Evolutionary conservation across 1,139 yeast genomes (phyloP), one percentile per base, ranked within the genome.

Genomic region (Taphrina confusa): DNA sequence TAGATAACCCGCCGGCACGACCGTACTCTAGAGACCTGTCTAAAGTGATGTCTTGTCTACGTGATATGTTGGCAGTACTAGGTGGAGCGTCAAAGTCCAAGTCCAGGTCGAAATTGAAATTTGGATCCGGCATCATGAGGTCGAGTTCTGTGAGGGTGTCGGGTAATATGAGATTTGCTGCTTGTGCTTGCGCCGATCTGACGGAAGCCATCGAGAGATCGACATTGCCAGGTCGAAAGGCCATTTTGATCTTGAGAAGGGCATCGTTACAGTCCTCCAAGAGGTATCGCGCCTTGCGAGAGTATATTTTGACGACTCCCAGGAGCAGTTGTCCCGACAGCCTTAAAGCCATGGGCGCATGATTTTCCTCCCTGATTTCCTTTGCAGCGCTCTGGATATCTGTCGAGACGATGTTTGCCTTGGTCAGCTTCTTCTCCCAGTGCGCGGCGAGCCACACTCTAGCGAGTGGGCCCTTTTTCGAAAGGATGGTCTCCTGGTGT

Each of bases 371-470:
- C 37, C 51, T 33, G 65, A 80, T 78, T 47, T 76, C 86, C 60
- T 78, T 76, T 3, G 90, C 83, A 0, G 95, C 85, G 64, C 83
- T 80, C 16, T 80, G 72, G 64, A 91, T 84, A 69, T 86, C 82
- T 22, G 96, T 83, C 68, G 81, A 83, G 57, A 89, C 75, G 55
- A 87, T 79, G 69, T 90, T 92, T 62, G 82, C 82, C 70, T 87
- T 87, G 49, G 95, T 80, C 50, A 91, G 78, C 67, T 86, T 87
- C 68, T 84, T 82, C 68, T 87, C 95, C 73, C 88, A 80, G 70
- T 88, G 90, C 33, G 96, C 92, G 1, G 97, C 97, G 60, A 91
- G 78, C 97, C 97, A 91, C 14, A 89, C 92, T 66, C 85, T 87
- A 4, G 95, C 95, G 67, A 90, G 75, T 1, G 96, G 95, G 2